A percentile compares a stretch with the other conserved stretches of the same genome.
Conservation (phyloP, 2,329 filamentous ascomycete species). For the Knufia fluminis region DNA sequence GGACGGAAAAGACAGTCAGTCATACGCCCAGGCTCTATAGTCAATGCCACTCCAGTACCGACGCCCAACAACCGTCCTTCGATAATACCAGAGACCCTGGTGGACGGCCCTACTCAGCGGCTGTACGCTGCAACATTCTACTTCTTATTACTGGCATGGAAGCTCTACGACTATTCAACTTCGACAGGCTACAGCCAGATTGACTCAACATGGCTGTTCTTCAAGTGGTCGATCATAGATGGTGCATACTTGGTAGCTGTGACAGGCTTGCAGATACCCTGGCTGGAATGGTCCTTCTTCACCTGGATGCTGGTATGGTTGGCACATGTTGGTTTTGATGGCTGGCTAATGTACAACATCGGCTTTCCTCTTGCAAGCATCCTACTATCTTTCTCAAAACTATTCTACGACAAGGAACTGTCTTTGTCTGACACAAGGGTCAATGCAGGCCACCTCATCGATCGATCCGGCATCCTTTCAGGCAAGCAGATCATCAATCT, state of each 20-base stretch:
- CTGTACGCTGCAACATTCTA: slow-evolving; percentile 81
- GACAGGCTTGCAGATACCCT: slow-evolving; percentile 82
- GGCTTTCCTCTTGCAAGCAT: slow-evolving; percentile 66
- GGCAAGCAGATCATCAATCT: slow-evolving; percentile 98
- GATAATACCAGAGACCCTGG: slow-evolving; percentile 67
- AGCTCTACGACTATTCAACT: slow-evolving; percentile 57
- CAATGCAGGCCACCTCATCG: slow-evolving; percentile 75
- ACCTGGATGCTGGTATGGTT: slow-evolving; percentile 64
- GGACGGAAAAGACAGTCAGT: slow-evolving; percentile 11
- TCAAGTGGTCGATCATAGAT: slow-evolving; percentile 90
- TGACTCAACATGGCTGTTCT: slow-evolving; percentile 79
- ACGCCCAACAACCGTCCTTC: slow-evolving; percentile 39
- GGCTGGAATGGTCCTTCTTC: slow-evolving; percentile 81
- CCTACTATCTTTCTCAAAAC: slow-evolving; percentile 62
- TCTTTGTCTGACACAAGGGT: slow-evolving; percentile 90
- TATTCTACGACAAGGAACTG: slow-evolving; percentile 85
- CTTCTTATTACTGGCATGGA: slow-evolving; percentile 65
- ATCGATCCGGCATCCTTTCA: slow-evolving; percentile 87
- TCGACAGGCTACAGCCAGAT: slow-evolving; percentile 35
- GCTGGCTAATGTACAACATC: slow-evolving; percentile 87
- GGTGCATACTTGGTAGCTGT: slow-evolving; percentile 78
- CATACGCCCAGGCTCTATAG: neutral
- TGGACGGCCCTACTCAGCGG: slow-evolving; percentile 86
- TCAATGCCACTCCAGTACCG: slow-evolving; percentile 2
- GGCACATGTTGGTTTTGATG: slow-evolving; percentile 63